These are phyloP conservation scores for Teratosphaeria pseudoeucalypti DNA, from an alignment of 2,329 filamentous ascomycete species.

Conservation along the genomic window DNA sequence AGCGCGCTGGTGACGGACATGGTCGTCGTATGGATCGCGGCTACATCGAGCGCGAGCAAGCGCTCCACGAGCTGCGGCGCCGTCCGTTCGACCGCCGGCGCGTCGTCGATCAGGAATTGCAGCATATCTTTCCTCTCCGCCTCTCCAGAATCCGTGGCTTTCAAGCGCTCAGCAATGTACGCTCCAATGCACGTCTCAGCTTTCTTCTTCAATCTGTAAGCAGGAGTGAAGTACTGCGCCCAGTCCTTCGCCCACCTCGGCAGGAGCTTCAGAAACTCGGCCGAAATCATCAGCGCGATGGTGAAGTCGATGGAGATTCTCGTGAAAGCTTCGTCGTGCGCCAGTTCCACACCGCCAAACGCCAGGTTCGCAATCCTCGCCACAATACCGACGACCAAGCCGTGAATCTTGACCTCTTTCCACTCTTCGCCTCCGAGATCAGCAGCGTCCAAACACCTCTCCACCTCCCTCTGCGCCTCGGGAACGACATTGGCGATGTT, in stretches of 20 bases:
- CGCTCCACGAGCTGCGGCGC: background rate
- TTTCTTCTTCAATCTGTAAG: conserved; percentile 1
- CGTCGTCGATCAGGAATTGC: conserved; percentile 3
- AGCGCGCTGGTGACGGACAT: background rate
- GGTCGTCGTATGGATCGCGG: conserved; percentile 1
- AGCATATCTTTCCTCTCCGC: conserved; percentile 8
- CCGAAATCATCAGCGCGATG: conserved; percentile 1
- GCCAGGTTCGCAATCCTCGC: background rate
- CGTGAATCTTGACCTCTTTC: conserved; percentile 2
- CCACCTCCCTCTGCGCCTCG: background rate
- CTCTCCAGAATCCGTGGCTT: conserved; percentile 1
- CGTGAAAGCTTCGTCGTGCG: conserved; percentile 1
- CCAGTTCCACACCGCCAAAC: background rate
- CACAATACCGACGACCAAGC: background rate
- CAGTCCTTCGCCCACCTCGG: background rate
- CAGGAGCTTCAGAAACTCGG: background rate
- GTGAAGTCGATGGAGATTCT: background rate
- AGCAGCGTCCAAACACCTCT: background rate
- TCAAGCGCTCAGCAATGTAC: background rate
- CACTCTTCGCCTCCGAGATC: background rate
- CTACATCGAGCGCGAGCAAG: background rate
- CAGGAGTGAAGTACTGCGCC: background rate
- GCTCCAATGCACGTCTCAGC: background rate
- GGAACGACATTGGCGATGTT: background rate
- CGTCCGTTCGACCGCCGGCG: background rate